phyloP scores from a whole-genome alignment of 1,139 yeast genomes.

The Zygosaccharomyces pseudobailii region DNA sequence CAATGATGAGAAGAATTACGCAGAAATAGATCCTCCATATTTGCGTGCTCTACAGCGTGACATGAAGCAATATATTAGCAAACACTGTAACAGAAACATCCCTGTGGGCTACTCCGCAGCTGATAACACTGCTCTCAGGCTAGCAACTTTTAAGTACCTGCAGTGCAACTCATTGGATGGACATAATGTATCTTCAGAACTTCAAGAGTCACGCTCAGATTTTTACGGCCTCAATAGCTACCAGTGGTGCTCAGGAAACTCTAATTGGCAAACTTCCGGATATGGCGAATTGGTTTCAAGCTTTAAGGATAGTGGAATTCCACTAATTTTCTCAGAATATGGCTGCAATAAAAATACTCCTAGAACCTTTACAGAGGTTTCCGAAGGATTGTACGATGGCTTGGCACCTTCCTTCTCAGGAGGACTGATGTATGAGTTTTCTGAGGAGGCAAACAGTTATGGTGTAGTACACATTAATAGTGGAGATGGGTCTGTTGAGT shows the following conservation, averaged over 20 bases:
- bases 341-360: slow-evolving; percentile 65
- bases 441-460: slow-evolving; percentile 62
- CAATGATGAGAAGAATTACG: slow-evolving; percentile 67
- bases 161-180: slow-evolving; percentile 58
- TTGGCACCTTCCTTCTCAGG: slow-evolving; percentile 60
- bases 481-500: slow-evolving; percentile 39
- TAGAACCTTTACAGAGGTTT: slow-evolving; percentile 67
- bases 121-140: slow-evolving; percentile 66
- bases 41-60: slow-evolving; percentile 91
- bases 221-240: slow-evolving; percentile 90
- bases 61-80: slow-evolving; percentile 71
- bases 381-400: slow-evolving; percentile 51
- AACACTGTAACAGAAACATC: slow-evolving; percentile 63
- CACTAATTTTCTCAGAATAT: slow-evolving; percentile 82
- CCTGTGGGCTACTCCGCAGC: slow-evolving; percentile 96
- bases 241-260: slow-evolving; percentile 82
- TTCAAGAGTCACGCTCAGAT: slow-evolving; percentile 65
- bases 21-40: slow-evolving; percentile 57
- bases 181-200: slow-evolving; percentile 37
- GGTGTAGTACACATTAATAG: slow-evolving; percentile 58
- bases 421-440: slow-evolving; percentile 73
- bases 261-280: slow-evolving; percentile 64
- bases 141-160: slow-evolving; percentile 74
- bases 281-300: slow-evolving; percentile 57
- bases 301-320: slow-evolving; percentile 57